Evolutionary conservation across 768 basidiomycete genomes (phyloP).

Genomic region (Tephrocybe sp.): DNA sequence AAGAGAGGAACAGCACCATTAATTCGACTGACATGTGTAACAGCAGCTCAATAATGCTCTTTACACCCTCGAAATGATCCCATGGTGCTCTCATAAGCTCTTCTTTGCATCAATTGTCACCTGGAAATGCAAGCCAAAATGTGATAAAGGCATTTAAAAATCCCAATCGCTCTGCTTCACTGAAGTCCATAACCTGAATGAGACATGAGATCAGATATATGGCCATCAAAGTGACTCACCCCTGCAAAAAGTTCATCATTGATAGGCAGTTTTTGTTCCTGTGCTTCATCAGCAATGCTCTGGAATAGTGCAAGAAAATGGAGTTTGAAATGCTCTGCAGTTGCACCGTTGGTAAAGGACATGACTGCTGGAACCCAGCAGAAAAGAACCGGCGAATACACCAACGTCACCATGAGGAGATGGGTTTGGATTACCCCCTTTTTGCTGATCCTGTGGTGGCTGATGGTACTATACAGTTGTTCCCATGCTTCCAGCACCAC

Average conservation of each 20-base stretch:
- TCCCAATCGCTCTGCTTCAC: slow-evolving; percentile 6
- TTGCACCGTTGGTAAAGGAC: slow-evolving; percentile 33
- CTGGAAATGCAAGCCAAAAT: slow-evolving; percentile 13
- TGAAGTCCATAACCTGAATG: slow-evolving; percentile 10
- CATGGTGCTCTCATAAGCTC: slow-evolving; percentile 22
- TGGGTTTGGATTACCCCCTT: background rate
- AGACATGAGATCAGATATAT: background rate
- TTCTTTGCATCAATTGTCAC: slow-evolving; percentile 10
- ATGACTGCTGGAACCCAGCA: slow-evolving; percentile 32
- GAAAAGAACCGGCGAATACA: slow-evolving; percentile 22
- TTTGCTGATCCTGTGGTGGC: no score
- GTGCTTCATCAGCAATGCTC: slow-evolving; percentile 23
- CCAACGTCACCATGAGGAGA: slow-evolving; percentile 26
- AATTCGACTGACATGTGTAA: slow-evolving; percentile 24
- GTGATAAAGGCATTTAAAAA: background rate
- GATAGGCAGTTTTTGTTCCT: slow-evolving; percentile 1
- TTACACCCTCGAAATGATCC: slow-evolving; percentile 23
- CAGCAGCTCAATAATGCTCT: slow-evolving; percentile 25
- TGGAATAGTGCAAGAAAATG: slow-evolving; percentile 30
- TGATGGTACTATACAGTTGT: no score
- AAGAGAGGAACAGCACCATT: slow-evolving; percentile 19
- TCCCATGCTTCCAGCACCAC: no score
- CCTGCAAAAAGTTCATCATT: slow-evolving; percentile 1
- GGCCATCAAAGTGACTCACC: background rate
- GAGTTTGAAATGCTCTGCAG: slow-evolving; percentile 24